Conservation (phyloP, 2,329 filamentous ascomycete species). For the Amphichorda felina region DNA sequence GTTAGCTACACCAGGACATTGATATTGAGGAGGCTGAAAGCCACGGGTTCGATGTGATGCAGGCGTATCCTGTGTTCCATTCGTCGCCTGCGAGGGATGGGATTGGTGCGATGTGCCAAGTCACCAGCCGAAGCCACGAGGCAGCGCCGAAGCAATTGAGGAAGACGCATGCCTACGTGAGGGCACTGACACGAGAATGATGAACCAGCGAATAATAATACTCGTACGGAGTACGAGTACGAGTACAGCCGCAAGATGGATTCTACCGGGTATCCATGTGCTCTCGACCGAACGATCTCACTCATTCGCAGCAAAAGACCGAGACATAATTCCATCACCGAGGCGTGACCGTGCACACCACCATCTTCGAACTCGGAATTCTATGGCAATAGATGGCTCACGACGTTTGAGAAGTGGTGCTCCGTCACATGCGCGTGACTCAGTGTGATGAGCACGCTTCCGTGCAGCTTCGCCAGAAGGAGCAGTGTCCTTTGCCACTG, state of each 20-base stretch:
- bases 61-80: neutral
- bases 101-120: too few species aligned
- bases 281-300: too few species aligned
- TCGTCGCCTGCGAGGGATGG: neutral
- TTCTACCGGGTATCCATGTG: too few species aligned
- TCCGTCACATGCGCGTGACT: neutral
- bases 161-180: too few species aligned
- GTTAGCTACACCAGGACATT: neutral
- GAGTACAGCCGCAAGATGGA: too few species aligned
- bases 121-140: neutral
- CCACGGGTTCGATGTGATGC: neutral
- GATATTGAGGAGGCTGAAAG: neutral
- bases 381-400: neutral
- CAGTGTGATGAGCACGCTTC: neutral
- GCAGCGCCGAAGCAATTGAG: neutral
- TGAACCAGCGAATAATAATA: too few species aligned
- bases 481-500: too few species aligned
- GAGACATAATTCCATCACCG: neutral
- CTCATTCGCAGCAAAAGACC: too few species aligned
- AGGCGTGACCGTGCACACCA: slow-evolving; percentile 1
- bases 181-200: too few species aligned
- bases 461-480: neutral
- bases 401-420: neutral
- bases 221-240: too few species aligned
- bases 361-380: neutral